Conservation (phyloP, 1,139 yeast genomes). For the Pichia sp. region DNA sequence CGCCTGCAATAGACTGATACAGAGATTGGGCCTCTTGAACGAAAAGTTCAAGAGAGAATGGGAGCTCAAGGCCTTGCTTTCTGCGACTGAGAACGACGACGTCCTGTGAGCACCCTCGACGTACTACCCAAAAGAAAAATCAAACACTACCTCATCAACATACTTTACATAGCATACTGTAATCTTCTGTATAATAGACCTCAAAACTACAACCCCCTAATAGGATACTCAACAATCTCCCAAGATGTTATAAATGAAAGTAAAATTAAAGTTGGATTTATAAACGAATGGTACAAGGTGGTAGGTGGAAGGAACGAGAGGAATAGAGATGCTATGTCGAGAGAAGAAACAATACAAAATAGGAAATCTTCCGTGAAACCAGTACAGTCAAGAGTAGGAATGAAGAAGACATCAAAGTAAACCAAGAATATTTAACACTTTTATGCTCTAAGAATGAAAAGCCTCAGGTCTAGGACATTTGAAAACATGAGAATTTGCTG, state of each 20-base stretch:
- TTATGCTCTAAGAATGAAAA: not conserved
- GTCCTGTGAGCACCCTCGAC: conserved; percentile 28
- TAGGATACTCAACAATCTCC: not conserved
- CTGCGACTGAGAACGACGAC: conserved; percentile 65
- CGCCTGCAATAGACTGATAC: conserved; percentile 80
- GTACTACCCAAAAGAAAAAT: too few relatives aligned
- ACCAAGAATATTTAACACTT: not conserved
- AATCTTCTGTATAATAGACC: conserved; percentile 6
- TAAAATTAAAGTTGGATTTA: not conserved
- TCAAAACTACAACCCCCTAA: not conserved
- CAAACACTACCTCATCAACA: not conserved
- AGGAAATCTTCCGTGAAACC: not conserved
- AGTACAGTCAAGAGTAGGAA: not conserved
- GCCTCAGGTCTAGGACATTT: not conserved
- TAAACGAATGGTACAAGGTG: not conserved
- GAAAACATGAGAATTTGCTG: not conserved
- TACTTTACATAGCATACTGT: not conserved
- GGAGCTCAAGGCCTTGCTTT: conserved; percentile 82
- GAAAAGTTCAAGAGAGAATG: conserved; percentile 86
- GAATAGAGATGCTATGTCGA: not conserved
- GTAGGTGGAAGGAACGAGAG: not conserved
- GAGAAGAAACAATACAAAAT: not conserved
- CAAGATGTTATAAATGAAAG: not conserved
- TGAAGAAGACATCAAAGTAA: not conserved
- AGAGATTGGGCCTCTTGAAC: conserved; percentile 69